phyloP scores from a whole-genome alignment of 805 yeast genomes.

The Lachancea lanzarotensis region DNA sequence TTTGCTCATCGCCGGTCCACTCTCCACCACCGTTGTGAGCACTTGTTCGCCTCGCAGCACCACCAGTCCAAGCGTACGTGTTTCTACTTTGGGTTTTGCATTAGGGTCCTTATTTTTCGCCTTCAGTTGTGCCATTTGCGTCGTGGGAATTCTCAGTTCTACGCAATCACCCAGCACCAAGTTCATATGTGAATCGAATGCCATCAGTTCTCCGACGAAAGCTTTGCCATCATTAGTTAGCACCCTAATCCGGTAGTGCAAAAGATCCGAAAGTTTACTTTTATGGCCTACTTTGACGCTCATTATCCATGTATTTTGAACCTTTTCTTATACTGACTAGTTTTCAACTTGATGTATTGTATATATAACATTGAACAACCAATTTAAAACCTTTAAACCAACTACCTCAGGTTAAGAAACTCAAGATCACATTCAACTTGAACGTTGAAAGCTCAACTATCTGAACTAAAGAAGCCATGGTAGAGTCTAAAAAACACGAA shows the following conservation, averaged over 20 bases:
- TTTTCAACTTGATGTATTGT: not conserved
- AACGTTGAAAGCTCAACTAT: too few species aligned
- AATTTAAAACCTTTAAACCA: not conserved
- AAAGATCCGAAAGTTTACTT: constrained; percentile 46
- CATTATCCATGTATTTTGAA: not conserved
- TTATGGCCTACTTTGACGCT: constrained; percentile 18
- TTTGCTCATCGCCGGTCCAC: constrained; percentile 46
- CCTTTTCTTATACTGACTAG: not conserved
- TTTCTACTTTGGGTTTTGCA: constrained; percentile 49
- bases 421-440: too few species aligned
- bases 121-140: constrained; percentile 36
- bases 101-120: constrained; percentile 29
- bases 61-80: constrained; percentile 70
- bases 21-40: constrained; percentile 54
- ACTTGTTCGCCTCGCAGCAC: constrained; percentile 86
- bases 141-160: constrained; percentile 71
- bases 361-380: not conserved
- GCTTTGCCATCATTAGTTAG: constrained; percentile 72
- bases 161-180: constrained; percentile 77
- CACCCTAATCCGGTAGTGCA: constrained; percentile 68
- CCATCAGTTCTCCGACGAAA: constrained; percentile 71
- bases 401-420: too few species aligned
- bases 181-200: constrained; percentile 88
- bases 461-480: constrained; percentile 4
- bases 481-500: constrained; percentile 13